Base-by-base conservation (phyloP, 805 yeast genomes). In the Ogataea pilisensis region DNA sequence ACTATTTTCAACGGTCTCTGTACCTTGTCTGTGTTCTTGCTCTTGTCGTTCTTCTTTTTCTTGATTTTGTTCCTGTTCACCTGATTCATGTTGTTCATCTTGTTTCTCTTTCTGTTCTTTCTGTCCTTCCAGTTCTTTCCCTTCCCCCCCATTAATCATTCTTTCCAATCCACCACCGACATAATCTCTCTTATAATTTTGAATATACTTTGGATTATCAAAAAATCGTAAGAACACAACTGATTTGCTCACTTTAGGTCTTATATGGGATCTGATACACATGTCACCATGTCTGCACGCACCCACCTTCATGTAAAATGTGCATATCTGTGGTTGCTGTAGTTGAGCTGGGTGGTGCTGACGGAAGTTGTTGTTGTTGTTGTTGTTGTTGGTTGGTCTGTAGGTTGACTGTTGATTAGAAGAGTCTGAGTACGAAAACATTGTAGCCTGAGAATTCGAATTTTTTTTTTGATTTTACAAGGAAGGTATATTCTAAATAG, bases 201-300 rank as follows among this genome's bases (percentile, higher is more conserved):
- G 61, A 37, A 48, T 47, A 34, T 54, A 45, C 60, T 70, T 72
- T 3, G 88, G 86, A 48, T 79, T 79, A 39, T 75, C 78, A 53
- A 78, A 84, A 35, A 88, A 53, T 53, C 83, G 82, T 14, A 81
- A 69, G 42, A 84, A 69, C 35, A 85, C 65, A 1, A 89, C 70
- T 0, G 91, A 82, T 40, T 70, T 68, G 1, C 95, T 83, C 31
- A 68, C 61, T 7, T 68, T 60, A 2, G 96, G 96, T 50, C 74
- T 74, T 17, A 74, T 68, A 60, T 89, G 90, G 42, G 72, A 73
- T 53, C 91, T 69, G 8, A 88, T 80, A 54, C 98, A 90, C 52
- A 82, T 82, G 43, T 82, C 89, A 0, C 96, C 96, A 60, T 90
- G 96, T 44, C 96, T 72, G 55, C 98, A 90, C 0, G 96, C 95